Percentiles rank a stretch among this genome's conserved stretches.
Evolutionary conservation across 495 filamentous ascomycete genomes (phyloP).

Genomic region (Melanomma pulvis-pyrius): DNA sequence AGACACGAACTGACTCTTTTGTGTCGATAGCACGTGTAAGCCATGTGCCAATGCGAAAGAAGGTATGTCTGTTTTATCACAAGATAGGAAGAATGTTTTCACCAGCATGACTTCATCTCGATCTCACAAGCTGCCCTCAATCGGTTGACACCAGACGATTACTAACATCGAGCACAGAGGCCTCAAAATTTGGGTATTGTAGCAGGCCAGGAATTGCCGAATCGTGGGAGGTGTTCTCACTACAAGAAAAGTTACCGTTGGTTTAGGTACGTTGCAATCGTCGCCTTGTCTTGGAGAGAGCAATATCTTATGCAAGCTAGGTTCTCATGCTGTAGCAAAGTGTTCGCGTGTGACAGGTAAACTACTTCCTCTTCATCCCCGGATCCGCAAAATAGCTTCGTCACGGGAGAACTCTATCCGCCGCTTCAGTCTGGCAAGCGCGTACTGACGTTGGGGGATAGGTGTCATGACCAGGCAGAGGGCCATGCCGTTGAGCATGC

Average conservation of each 20-base stretch:
- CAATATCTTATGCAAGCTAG: slow-evolving; percentile 24
- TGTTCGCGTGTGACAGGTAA: slow-evolving; percentile 77
- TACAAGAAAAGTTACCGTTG: slow-evolving; percentile 81
- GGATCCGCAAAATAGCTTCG: slow-evolving; percentile 15
- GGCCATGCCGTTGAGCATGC: slow-evolving; percentile 83
- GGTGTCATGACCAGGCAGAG: slow-evolving; percentile 75
- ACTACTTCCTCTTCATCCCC: slow-evolving; percentile 17
- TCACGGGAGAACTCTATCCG: neutral
- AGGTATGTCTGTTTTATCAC: slow-evolving; percentile 43
- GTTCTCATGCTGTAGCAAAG: slow-evolving; percentile 66
- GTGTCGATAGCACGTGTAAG: slow-evolving; percentile 38
- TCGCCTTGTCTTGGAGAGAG: neutral
- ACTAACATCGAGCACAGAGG: slow-evolving; percentile 11
- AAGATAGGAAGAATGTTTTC: neutral
- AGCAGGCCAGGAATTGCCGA: slow-evolving; percentile 76
- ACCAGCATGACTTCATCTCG: neutral
- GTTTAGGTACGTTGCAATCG: slow-evolving; percentile 63
- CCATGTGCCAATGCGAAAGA: slow-evolving; percentile 54
- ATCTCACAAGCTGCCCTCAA: neutral
- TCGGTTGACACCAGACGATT: neutral
- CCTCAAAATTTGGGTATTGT: slow-evolving; percentile 75
- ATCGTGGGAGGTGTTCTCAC: slow-evolving; percentile 73
- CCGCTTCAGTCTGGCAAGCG: neutral
- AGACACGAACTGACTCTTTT: neutral
- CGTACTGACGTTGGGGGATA: slow-evolving; percentile 32